Conservation (phyloP, 192 early-diverging fungal genomes). For the Podila clonocystis region DNA sequence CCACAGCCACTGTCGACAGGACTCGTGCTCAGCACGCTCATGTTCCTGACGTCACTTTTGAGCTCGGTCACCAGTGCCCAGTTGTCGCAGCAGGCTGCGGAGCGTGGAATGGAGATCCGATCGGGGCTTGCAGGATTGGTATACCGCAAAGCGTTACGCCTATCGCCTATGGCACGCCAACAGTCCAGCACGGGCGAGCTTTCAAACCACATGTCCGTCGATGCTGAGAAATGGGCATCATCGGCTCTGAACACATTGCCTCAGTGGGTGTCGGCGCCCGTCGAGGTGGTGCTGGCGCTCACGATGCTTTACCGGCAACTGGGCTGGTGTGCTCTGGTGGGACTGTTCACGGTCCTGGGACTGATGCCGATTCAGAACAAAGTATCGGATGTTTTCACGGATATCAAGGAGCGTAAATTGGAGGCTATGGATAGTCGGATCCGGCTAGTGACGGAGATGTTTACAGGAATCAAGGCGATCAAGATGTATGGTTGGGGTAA, state of each 20-base stretch:
- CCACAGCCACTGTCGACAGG: slow-evolving; percentile 12
- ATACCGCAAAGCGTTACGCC: slow-evolving; percentile 80
- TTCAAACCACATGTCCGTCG: slow-evolving; percentile 72
- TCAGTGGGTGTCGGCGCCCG: slow-evolving; percentile 57
- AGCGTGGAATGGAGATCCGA: slow-evolving; percentile 42
- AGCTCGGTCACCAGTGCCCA: slow-evolving; percentile 23
- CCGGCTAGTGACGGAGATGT: slow-evolving; percentile 32
- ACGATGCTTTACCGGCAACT: slow-evolving; percentile 38
- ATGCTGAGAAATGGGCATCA: slow-evolving; percentile 61
- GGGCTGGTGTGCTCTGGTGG: slow-evolving; percentile 32
- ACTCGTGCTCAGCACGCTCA: slow-evolving; percentile 14
- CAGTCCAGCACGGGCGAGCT: slow-evolving; percentile 30
- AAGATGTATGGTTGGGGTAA: slow-evolving; percentile 50
- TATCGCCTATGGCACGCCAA: slow-evolving; percentile 64
- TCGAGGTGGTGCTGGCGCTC: slow-evolving; percentile 28
- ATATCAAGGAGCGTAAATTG: slow-evolving; percentile 28
- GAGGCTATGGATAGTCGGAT: slow-evolving; percentile 35
- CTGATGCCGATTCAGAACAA: slow-evolving; percentile 31
- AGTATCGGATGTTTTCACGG: slow-evolving; percentile 13
- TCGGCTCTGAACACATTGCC: slow-evolving; percentile 27
- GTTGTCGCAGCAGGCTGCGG: slow-evolving; percentile 23
- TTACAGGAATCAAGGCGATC: slow-evolving; percentile 28
- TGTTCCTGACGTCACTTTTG: slow-evolving; percentile 26
- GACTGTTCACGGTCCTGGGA: slow-evolving; percentile 13
- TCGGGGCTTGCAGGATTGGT: slow-evolving; percentile 58